Base-by-base conservation (phyloP, 495 filamentous ascomycete species). In the Daldinia bambusicola region DNA sequence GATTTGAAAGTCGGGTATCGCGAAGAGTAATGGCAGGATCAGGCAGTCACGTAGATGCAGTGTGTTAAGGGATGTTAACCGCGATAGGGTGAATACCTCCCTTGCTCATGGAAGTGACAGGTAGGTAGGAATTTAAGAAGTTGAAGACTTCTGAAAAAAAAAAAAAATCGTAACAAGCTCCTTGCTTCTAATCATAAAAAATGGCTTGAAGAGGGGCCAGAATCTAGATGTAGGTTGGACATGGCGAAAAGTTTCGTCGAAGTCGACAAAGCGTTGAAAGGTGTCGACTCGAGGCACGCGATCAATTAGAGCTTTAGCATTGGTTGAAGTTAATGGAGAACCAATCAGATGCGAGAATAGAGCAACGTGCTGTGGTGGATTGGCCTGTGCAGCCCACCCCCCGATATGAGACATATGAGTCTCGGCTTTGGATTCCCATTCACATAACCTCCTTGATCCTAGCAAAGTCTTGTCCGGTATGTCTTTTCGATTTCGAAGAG, bases 291-390 rank as follows among this genome's bases (percentile, higher is more conserved):
- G 75, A 77, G 71, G 75, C 75, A 77, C 74, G 75, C 75, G 75
- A 77, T 75, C 75, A 77, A 61, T 69, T 77, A 55, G 55, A 73
- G 69, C 72, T 69, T 69, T 75, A 63, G 66, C 75, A 76, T 77
- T 77, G 75, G 75, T 38, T 67, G 69, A 70, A 59, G 68, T 59
- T 9, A 16, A 38, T 6, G 13, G 4, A 26, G 5, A 32, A 16
- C 74, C 74, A 76, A 76, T 76, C 74, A 76, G 61, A 2, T 34
- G 7, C 16, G 22, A 43, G 57, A 55, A 69, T 43, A 12, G 36
- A 51, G 40, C 50, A 73, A 73, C 70, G 70, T 73, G 70, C 61
- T 60, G 30, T 55, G 61, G 37, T 63, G 61, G 70, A 73, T 68
- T 62, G 70, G 65, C 51, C 57, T 61, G 61, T 66, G 70, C 70